phyloP scores from a whole-genome alignment of 805 yeast genomes.

The Candida alai region DNA sequence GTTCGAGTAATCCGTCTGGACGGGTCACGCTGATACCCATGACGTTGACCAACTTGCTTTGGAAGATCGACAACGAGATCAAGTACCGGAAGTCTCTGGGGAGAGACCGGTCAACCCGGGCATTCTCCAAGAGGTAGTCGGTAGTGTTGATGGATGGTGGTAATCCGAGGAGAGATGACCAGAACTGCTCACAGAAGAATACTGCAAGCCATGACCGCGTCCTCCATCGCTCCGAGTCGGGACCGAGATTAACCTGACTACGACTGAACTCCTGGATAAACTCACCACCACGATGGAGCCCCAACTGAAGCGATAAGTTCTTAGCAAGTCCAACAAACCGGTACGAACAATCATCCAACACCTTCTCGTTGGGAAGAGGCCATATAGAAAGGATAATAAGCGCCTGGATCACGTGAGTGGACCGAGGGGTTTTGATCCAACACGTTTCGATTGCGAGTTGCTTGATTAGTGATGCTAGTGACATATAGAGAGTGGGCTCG shows the following conservation, averaged over 20 bases:
- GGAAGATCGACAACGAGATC: constrained; percentile 73
- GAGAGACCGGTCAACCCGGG: constrained; percentile 59
- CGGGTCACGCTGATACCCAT: constrained; percentile 85
- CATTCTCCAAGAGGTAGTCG: constrained; percentile 77
- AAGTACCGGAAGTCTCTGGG: constrained; percentile 72
- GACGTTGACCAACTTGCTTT: constrained; percentile 74
- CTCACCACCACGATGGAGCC: constrained; percentile 82
- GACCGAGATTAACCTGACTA: constrained; percentile 77
- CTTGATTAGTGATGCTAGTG: constrained; percentile 72
- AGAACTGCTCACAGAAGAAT: constrained; percentile 82
- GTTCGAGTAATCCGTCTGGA: constrained; percentile 87
- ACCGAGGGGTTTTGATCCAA: constrained; percentile 89
- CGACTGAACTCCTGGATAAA: constrained; percentile 88
- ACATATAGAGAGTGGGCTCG: constrained; percentile 75
- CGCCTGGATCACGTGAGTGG: constrained; percentile 91
- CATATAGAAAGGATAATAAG: constrained; percentile 77
- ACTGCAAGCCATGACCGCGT: constrained; percentile 90
- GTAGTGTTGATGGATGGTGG: constrained; percentile 80
- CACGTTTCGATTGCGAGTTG: constrained; percentile 88
- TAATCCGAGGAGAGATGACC: constrained; percentile 83
- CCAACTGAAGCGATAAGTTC: constrained; percentile 77
- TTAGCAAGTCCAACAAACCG: constrained; percentile 87
- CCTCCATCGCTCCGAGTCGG: constrained; percentile 92
- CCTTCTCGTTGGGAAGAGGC: constrained; percentile 93
- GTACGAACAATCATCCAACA: constrained; percentile 86